Evolutionary conservation across 331 rosid species (phyloP), one percentile per base, ranked within the genome.

Genomic region (Saraca asoca): DNA sequence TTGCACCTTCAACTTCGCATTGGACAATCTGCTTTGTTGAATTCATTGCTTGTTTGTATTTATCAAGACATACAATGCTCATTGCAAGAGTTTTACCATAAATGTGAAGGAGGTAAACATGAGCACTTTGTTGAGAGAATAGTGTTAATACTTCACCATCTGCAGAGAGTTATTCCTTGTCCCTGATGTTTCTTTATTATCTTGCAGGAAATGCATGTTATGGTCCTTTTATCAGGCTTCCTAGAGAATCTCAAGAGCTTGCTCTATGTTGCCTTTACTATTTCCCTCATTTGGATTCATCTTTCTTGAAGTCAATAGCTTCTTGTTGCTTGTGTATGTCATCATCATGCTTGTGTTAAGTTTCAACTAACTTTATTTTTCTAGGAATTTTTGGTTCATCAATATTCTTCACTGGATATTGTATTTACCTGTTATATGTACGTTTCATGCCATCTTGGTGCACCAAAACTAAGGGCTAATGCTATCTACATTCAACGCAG

Each of bases 191-290:
- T 14, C 38, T 15, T 69, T 24, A 73, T 58, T 41, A n/a, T 74
- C 62, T 76, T 81, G 79, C 88, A 88, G 98, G 85, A 71, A 69
- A 67, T 43, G 62, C 68, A 54, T 38, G 58, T 58, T 84, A 70
- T 51, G 95, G 97, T 68, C 97, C 97, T 51, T 93, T 93, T 70
- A 64, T 79, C 73, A 76, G 74, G 75, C 95, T 93, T 80, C 86
- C 96, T 63, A 83, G 67, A 70, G 89, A 88, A 65, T 80, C 73
- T 63, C 97, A 93, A 73, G 95, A 88, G 72, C 85, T 90, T 68
- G 77, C 88, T 58, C 74, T 93, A 13, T 84, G 87, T 78, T 84
- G 85, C 73, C 79, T 90, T 65, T 77, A 71, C 75, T 90, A 86
- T 79, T 77, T 87, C 68, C 80, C 95, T 66, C 68, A 81, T 76